Evolutionary conservation across 148 eudicot genomes (phyloP).

Genomic region (Suaeda aralocaspica): DNA sequence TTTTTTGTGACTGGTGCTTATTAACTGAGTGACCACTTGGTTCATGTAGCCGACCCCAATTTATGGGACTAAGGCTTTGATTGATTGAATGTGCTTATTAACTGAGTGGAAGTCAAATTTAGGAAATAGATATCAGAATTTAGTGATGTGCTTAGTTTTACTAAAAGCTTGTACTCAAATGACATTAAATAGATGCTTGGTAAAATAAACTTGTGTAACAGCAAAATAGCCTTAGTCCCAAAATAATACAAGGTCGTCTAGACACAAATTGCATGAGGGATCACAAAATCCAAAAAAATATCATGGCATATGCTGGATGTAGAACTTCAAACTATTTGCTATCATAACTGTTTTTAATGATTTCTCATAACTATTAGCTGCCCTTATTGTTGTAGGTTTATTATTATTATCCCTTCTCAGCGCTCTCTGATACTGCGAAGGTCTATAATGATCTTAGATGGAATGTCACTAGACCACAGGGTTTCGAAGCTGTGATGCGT

Average conservation of each 20-base stretch:
- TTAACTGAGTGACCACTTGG: too few relatives aligned
- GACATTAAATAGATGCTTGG: background rate
- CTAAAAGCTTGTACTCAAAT: background rate
- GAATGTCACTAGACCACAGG: conserved; percentile 96
- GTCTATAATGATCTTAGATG: conserved; percentile 97
- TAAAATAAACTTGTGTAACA: too few relatives aligned
- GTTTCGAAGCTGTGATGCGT: conserved; percentile 99
- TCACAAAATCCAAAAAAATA: too few relatives aligned
- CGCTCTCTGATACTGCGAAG: conserved; percentile 88
- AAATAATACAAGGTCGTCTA: too few relatives aligned
- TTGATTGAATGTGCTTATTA: too few relatives aligned
- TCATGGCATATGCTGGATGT: too few relatives aligned
- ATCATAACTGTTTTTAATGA: background rate
- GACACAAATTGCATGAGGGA: too few relatives aligned
- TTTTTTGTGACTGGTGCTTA: background rate
- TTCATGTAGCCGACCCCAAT: too few relatives aligned
- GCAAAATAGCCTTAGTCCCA: background rate
- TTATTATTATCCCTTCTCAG: conserved; percentile 90
- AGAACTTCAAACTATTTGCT: background rate
- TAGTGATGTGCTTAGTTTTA: background rate
- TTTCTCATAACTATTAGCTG: background rate
- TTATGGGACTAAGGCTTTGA: too few relatives aligned
- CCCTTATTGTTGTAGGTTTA: conserved; percentile 53
- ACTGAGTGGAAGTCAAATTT: background rate
- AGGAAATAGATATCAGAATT: background rate